Base-by-base conservation (phyloP, 352 stramenopile species). In the Globisporangium recalcitrans region DNA sequence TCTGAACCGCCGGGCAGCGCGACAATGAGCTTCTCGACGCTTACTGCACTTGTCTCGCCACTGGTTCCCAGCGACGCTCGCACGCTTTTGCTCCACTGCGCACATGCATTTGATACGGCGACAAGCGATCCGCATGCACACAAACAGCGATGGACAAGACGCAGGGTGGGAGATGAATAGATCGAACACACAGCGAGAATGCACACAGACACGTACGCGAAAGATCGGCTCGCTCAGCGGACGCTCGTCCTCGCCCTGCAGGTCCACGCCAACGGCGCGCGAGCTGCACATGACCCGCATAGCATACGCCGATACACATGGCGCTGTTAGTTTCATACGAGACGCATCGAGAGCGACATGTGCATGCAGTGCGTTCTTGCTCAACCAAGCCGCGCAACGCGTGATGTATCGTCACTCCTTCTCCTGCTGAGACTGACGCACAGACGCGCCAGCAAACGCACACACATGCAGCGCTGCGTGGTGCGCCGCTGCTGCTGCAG, bases 71-170 rank as follows among this genome's bases (percentile, higher is more conserved):
- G 38, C 1, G 52, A 21, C 31, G 77, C 36, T 7, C 77, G 73
- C 27, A 69, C 72, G 7, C 61, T 14, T 36, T 76, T 75, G 54
- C 72, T 85, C 81, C 81, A 90, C 78, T 90, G 24, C n/a, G n/a
- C n/a, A n/a, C n/a, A n/a, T n/a, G n/a, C n/a, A n/a, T n/a, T n/a
- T 51, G 3, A 42, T 3, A 60, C 9, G 4, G 16, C 6, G 19
- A 13, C 42, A 9, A 40, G 27, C 10, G 46, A 52, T 3, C 21
- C 48, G n/a, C n/a, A 55, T 16, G 16, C 5, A 34, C 16, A 46
- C 31, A 1, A 29, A 22, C 8, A 38, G 4, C 34, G 26, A 38
- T 38, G 16, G 32, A 14, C 32, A 38, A 38, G 9, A 6, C 6
- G 1, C 1, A 14, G 9, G 32, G 9, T 38, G 32, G 16, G 32